A percentile compares a stretch with the other conserved stretches of the same genome.
Conservation (phyloP, 108 stramenopile species). For the Cyclotella choctawhatcheeana region DNA sequence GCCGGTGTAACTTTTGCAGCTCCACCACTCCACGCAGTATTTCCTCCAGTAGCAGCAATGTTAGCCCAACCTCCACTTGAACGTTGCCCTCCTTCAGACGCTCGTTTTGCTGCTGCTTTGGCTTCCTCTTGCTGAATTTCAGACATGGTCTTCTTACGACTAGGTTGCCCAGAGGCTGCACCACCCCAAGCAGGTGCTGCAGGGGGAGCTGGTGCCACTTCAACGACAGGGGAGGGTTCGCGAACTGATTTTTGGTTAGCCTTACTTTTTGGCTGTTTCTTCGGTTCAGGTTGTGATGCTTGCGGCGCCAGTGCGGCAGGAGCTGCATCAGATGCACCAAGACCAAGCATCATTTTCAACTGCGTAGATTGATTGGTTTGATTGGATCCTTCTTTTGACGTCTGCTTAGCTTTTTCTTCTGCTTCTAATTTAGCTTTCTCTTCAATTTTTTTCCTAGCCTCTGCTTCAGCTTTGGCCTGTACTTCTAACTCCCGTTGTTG, state of each 20-base stretch:
- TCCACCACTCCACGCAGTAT: constrained; percentile 64
- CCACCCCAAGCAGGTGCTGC: constrained; percentile 83
- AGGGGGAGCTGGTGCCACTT: constrained; percentile 33
- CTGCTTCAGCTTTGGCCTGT: constrained; percentile 29
- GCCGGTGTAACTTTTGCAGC: constrained; percentile 33
- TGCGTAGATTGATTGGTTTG: constrained; percentile 70
- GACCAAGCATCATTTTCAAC: constrained; percentile 90
- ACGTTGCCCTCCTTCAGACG: constrained; percentile 53
- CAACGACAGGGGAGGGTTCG: constrained; percentile 20
- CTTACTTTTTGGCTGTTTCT: constrained; percentile 47
- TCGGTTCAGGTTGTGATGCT: constrained; percentile 31
- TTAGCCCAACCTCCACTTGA: constrained; percentile 86
- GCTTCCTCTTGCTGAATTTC: constrained; percentile 93
- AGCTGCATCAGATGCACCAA: constrained; percentile 41
- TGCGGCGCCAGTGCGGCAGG: constrained; percentile 23
- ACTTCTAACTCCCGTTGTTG: constrained; percentile 31
- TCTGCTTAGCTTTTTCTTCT: constrained; percentile 33
- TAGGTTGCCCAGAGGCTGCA: constrained; percentile 17
- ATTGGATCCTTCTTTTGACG: constrained; percentile 31
- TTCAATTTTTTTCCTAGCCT: constrained; percentile 28
- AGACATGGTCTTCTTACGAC: constrained; percentile 77
- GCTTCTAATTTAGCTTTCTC: constrained; percentile 41
- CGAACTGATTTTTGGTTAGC: constrained; percentile 44
- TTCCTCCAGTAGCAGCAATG: constrained; percentile 74
- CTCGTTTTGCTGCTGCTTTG: constrained; percentile 64